Conservation (phyloP, 495 filamentous ascomycete genomes). For the Talaromyces borbonicus region DNA sequence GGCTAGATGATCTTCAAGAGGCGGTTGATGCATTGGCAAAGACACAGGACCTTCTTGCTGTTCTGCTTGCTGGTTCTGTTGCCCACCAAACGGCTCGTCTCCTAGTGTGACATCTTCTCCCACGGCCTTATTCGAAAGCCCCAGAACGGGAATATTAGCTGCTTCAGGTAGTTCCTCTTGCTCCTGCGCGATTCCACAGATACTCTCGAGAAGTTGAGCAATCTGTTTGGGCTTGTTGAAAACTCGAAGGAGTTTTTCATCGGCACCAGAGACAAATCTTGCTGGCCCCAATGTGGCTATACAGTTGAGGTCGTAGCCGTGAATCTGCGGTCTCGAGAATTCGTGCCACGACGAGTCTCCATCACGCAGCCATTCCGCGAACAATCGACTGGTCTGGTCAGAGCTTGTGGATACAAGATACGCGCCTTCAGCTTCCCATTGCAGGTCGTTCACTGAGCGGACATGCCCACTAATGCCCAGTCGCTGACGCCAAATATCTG, state of each 20-base stretch:
- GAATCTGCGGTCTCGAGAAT: slow-evolving; percentile 90
- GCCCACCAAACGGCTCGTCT: slow-evolving; percentile 33
- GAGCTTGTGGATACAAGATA: slow-evolving; percentile 83
- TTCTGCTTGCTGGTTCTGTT: slow-evolving; percentile 17
- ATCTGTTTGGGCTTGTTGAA: slow-evolving; percentile 85
- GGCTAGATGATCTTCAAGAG: slow-evolving; percentile 79
- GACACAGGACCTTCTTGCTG: slow-evolving; percentile 14
- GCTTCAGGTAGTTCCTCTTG: slow-evolving; percentile 61
- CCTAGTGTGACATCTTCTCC: slow-evolving; percentile 42
- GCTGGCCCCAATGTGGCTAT: slow-evolving; percentile 59
- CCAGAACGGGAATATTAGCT: slow-evolving; percentile 87
- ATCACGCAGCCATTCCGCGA: slow-evolving; percentile 66
- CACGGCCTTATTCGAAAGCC: slow-evolving; percentile 91
- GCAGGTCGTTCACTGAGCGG: slow-evolving; percentile 62
- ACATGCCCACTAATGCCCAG: slow-evolving; percentile 80
- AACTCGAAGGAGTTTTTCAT: slow-evolving; percentile 92
- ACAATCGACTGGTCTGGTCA: slow-evolving; percentile 91
- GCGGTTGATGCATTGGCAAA: slow-evolving; percentile 53
- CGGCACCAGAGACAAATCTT: slow-evolving; percentile 88
- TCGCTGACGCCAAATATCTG: slow-evolving; percentile 62
- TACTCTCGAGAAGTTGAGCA: slow-evolving; percentile 56
- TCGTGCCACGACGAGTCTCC: slow-evolving; percentile 72
- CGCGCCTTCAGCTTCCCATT: slow-evolving; percentile 74
- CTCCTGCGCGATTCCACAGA: slow-evolving; percentile 48
- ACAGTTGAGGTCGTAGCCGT: slow-evolving; percentile 97